These are phyloP conservation scores for Groenewaldozyma salmanticensis DNA, from an alignment of 805 yeast species.

Conservation along the genomic window DNA sequence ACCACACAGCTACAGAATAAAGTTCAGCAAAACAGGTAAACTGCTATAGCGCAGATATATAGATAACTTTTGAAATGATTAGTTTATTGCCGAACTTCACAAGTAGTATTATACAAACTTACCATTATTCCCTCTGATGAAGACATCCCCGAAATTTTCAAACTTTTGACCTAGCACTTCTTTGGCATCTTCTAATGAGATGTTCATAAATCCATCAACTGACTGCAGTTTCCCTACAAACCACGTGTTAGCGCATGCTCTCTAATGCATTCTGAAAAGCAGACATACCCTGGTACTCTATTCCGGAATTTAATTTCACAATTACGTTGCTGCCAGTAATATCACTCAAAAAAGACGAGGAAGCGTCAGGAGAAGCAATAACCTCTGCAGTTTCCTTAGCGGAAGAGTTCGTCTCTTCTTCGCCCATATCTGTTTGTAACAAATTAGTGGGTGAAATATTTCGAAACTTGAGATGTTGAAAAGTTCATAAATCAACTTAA, in stretches of 20 bases:
- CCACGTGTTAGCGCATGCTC: background rate
- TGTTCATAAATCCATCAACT: constrained; percentile 95
- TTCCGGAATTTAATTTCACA: constrained; percentile 80
- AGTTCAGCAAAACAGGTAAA: background rate
- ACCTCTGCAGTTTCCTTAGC: too few species aligned
- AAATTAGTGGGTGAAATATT: too few species aligned
- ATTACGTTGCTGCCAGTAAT: constrained; percentile 72
- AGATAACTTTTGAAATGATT: constrained; percentile 17
- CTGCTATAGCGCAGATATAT: constrained; percentile 21
- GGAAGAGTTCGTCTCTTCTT: too few species aligned
- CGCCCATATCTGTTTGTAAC: too few species aligned
- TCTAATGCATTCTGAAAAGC: background rate
- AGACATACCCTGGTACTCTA: constrained; percentile 60
- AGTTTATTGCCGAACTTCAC: background rate
- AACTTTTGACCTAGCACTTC: constrained; percentile 51
- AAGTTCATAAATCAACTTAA: too few species aligned
- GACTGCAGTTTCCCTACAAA: constrained; percentile 45
- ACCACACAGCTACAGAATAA: background rate
- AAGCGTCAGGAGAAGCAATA: constrained; percentile 29
- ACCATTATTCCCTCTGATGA: constrained; percentile 82
- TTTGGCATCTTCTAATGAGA: constrained; percentile 68
- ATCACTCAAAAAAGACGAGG: constrained; percentile 69
- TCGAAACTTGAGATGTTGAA: too few species aligned
- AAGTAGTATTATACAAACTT: too few species aligned
- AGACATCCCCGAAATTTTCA: constrained; percentile 63